Percentiles rank a stretch among this genome's conserved stretches.
Evolutionary conservation across 2,329 filamentous ascomycete species (phyloP).

Genomic region (Trichoderma sp.): DNA sequence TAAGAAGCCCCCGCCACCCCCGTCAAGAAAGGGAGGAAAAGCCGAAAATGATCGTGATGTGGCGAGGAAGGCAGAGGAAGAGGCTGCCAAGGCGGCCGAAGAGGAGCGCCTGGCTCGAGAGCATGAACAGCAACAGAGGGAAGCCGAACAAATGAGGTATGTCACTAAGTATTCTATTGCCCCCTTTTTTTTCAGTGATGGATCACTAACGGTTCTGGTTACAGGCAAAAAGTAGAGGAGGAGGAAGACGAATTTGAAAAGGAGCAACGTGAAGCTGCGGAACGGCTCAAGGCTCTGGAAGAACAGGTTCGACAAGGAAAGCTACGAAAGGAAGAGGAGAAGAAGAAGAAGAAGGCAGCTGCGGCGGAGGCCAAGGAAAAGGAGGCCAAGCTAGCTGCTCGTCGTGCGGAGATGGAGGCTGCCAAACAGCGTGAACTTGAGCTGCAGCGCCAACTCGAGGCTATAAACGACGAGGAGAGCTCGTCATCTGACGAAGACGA

Average conservation of each 20-base stretch:
- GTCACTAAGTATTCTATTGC: slow-evolving; percentile 40
- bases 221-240: slow-evolving; percentile 67
- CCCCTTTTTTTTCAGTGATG: not conserved
- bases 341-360: slow-evolving; percentile 85
- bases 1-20: slow-evolving; percentile 75
- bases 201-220: slow-evolving; percentile 29
- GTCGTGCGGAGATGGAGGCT: slow-evolving; percentile 87
- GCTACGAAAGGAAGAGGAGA: slow-evolving; percentile 94
- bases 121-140: slow-evolving; percentile 71
- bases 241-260: slow-evolving; percentile 78
- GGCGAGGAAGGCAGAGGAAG: slow-evolving; percentile 60
- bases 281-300: slow-evolving; percentile 83
- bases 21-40: slow-evolving; percentile 66
- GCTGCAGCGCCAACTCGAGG: slow-evolving; percentile 80
- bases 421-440: slow-evolving; percentile 88
- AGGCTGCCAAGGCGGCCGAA: slow-evolving; percentile 59
- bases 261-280: slow-evolving; percentile 77
- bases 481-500: slow-evolving; percentile 75
- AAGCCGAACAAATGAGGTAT: slow-evolving; percentile 79
- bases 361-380: slow-evolving; percentile 84
- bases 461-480: slow-evolving; percentile 63
- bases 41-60: slow-evolving; percentile 60
- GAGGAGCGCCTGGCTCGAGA: slow-evolving; percentile 66
- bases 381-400: slow-evolving; percentile 77
- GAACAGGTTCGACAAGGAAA: slow-evolving; percentile 93